These are phyloP conservation scores for Diaporthe sp. DNA, from an alignment of 2,329 filamentous ascomycete species.

Conservation along the genomic window DNA sequence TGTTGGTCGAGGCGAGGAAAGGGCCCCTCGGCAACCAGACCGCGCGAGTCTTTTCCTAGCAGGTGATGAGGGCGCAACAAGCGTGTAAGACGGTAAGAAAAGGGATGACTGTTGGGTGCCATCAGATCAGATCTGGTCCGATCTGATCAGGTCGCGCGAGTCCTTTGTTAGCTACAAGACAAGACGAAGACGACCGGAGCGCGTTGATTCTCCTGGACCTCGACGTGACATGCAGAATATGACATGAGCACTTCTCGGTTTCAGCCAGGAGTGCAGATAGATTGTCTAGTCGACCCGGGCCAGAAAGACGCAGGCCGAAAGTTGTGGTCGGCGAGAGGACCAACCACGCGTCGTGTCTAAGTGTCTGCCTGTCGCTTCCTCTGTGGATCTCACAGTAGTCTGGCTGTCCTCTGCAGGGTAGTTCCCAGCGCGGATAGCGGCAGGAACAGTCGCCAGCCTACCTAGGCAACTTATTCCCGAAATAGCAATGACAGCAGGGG, in stretches of 20 bases:
- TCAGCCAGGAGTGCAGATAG: constrained; percentile 27
- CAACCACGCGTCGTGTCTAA: constrained; percentile 16
- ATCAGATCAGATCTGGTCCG: constrained; percentile 27
- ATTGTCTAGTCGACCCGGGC: constrained; percentile 1
- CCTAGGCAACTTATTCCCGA: constrained; percentile 20
- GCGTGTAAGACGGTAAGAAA: constrained; percentile 14
- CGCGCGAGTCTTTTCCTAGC: not conserved
- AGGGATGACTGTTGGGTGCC: not conserved
- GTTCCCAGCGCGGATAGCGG: constrained; percentile 28
- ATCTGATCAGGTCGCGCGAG: constrained; percentile 18
- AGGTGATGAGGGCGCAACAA: not conserved
- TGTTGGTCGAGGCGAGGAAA: constrained; percentile 3
- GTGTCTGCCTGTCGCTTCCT: constrained; percentile 28
- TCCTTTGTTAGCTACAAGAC: constrained; percentile 15
- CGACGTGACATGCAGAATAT: constrained; percentile 15
- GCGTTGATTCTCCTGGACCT: not conserved
- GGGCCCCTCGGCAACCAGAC: not conserved
- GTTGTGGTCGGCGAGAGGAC: constrained; percentile 15
- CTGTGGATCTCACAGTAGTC: constrained; percentile 24
- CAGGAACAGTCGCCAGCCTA: constrained; percentile 9
- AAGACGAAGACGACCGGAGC: not conserved
- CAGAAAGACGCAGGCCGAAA: constrained; percentile 4
- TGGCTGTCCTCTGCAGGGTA: constrained; percentile 17
- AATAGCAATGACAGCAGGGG: constrained; percentile 30
- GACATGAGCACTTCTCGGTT: constrained; percentile 22